Evolutionary conservation across 2,329 filamentous ascomycete species (phyloP).

Genomic region (Stagonosporopsis chrysanthemi): DNA sequence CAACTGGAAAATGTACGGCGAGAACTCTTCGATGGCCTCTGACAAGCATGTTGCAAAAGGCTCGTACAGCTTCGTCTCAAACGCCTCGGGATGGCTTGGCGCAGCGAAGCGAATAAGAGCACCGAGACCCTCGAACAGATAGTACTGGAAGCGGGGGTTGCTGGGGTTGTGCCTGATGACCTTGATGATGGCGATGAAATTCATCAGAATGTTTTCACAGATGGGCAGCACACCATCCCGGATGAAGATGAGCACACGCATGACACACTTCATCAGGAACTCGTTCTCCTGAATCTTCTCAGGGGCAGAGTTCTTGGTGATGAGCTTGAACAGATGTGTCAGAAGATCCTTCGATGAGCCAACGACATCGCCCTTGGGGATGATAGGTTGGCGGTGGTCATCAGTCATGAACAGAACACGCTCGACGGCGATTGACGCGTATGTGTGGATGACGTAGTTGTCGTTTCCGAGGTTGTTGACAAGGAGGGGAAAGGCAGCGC

Average conservation of each 20-base stretch:
- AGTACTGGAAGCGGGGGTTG: slow-evolving; percentile 98
- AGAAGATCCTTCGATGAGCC: slow-evolving; percentile 86
- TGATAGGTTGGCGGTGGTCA: slow-evolving; percentile 76
- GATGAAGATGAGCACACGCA: slow-evolving; percentile 95
- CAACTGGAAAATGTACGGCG: slow-evolving; percentile 95
- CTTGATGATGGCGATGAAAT: slow-evolving; percentile 87
- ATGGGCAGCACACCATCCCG: slow-evolving; percentile 79
- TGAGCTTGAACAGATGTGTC: slow-evolving; percentile 87
- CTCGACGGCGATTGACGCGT: slow-evolving; percentile 96
- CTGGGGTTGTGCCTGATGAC: slow-evolving; percentile 94
- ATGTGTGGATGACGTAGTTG: slow-evolving; percentile 97
- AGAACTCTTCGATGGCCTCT: slow-evolving; percentile 90
- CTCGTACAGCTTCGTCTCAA: slow-evolving; percentile 82
- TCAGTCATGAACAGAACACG: slow-evolving; percentile 85
- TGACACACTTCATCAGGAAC: slow-evolving; percentile 97
- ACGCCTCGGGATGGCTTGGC: slow-evolving; percentile 71
- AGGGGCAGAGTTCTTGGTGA: slow-evolving; percentile 82
- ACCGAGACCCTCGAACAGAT: slow-evolving; percentile 93
- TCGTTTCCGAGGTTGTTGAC: slow-evolving; percentile 88
- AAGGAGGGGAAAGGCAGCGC: slow-evolving; percentile 83
- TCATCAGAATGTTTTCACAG: slow-evolving; percentile 78
- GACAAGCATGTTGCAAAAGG: slow-evolving; percentile 82
- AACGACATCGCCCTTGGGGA: slow-evolving; percentile 78
- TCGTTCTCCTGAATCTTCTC: slow-evolving; percentile 98
- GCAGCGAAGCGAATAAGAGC: slow-evolving; percentile 82